Percentiles rank a stretch among this genome's conserved stretches.
These are phyloP conservation scores for Cyberlindnera mycetangii DNA, from an alignment of 805 yeast genomes.

Conservation along the genomic window DNA sequence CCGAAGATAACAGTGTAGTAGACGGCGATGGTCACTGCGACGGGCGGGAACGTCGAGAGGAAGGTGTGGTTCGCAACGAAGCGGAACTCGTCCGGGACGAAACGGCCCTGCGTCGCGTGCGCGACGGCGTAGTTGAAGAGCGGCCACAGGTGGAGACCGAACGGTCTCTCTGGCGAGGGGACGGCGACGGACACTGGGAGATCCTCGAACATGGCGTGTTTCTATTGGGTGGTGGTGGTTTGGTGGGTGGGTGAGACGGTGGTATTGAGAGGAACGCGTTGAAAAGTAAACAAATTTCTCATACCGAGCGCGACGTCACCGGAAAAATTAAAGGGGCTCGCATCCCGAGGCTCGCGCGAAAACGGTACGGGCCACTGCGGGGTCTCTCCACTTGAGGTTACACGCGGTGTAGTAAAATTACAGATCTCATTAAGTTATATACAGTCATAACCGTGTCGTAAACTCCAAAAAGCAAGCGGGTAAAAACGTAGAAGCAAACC, in stretches of 20 bases:
- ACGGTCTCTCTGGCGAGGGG: conserved; percentile 73
- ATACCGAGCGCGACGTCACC: not conserved
- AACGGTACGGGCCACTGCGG: not conserved
- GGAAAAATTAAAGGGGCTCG: not conserved
- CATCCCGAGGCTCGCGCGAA: not conserved
- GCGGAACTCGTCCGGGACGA: conserved; percentile 63
- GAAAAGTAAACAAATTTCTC: conserved; percentile 7
- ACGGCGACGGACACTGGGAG: conserved; percentile 9
- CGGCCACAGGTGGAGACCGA: conserved; percentile 71
- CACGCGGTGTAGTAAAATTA: not conserved
- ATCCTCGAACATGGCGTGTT: not conserved
- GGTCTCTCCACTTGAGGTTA: not conserved
- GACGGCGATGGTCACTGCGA: conserved; percentile 52
- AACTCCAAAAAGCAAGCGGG: not conserved
- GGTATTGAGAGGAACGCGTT: conserved; percentile 1
- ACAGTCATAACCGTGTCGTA: not conserved
- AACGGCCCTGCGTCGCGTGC: conserved; percentile 44
- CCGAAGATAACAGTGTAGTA: conserved; percentile 85
- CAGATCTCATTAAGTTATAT: not conserved
- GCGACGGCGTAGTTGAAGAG: conserved; percentile 51
- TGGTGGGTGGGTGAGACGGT: not conserved
- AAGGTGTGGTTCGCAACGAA: conserved; percentile 67
- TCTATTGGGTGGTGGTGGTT: no score
- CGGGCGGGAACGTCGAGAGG: conserved; percentile 62
- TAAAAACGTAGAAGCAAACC: not conserved